Evolutionary conservation across 345 rosid genomes (phyloP), one percentile per base, ranked within the genome.

Genomic region (Brassica cretica): DNA sequence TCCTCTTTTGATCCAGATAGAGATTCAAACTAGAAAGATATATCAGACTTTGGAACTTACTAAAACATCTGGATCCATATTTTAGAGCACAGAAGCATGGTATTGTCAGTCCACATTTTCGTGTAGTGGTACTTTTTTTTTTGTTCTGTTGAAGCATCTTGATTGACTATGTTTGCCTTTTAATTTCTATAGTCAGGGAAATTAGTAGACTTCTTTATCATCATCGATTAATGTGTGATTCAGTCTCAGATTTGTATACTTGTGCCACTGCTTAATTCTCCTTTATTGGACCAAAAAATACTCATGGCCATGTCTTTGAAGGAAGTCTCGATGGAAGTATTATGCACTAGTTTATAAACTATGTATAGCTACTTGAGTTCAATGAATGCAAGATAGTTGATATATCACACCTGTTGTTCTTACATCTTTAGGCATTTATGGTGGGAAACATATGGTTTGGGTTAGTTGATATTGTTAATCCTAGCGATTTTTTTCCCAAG

Each of bases 251-350:
- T 76, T 39, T 5, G 56, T 39, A 33, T 24, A 30, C 30, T 0
- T 64, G 71, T 37, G 71, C 24, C 59, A 35, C 60, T 69, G 55
- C 64, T 76, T 69, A 49, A 69, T 30, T 76, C 8, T 76, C 53
- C 58, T 39, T 12, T 70, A 30, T 35, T 59, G 37, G 46, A 66
- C 53, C 44, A 6, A 24, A 25, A 18, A 9, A 62, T 30, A 11
- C 7, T 56, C 72, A 55, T 65, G 21, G 72, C 44, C 72, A 12
- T 70, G 3, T 37, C 66, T 39, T 64, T 39, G 18, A 55, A 70
- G 44, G 68, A 46, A 64, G 19, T 64, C 11, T 64, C 0, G 46
- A 10, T 65, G 69, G 68, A 65, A 65, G 65, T 46, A 64, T 64
- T 8, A 2, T 78, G 77, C 64, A 56, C 73, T 71, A 39, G 60